These are phyloP conservation scores for Wickerhamiella azymoides DNA, from an alignment of 805 yeast genomes.

Conservation along the genomic window DNA sequence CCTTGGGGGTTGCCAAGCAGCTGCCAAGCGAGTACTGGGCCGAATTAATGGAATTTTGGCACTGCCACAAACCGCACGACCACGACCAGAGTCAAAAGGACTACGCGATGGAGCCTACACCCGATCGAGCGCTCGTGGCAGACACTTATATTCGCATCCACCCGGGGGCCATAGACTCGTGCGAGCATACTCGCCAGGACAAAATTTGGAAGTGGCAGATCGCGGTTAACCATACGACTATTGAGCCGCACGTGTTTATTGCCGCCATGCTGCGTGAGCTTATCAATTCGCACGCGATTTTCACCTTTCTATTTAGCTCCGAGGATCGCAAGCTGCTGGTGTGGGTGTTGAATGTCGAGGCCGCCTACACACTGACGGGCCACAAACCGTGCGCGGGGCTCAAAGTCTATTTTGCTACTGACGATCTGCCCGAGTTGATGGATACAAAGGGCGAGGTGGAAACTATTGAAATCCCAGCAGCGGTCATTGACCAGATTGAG, in stretches of 20 bases:
- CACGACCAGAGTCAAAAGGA: slow-evolving; percentile 12
- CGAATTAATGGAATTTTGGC: slow-evolving; percentile 96
- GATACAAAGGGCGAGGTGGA: slow-evolving; percentile 31
- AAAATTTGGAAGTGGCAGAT: slow-evolving; percentile 48
- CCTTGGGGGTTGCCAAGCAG: slow-evolving; percentile 25
- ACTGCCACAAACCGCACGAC: slow-evolving; percentile 50
- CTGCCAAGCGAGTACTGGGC: slow-evolving; percentile 92
- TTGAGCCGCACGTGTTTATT: slow-evolving; percentile 11
- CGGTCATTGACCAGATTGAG: slow-evolving; percentile 25
- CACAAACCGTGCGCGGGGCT: slow-evolving; percentile 23
- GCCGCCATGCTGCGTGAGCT: slow-evolving; percentile 18
- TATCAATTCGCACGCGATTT: slow-evolving; percentile 24
- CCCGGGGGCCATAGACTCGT: slow-evolving; percentile 11
- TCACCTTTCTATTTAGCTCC: slow-evolving; percentile 17
- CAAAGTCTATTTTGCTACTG: slow-evolving; percentile 34
- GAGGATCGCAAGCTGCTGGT: slow-evolving; percentile 10
- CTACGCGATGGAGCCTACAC: slow-evolving; percentile 29
- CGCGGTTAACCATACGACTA: slow-evolving; percentile 19
- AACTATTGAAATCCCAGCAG: slow-evolving; percentile 24
- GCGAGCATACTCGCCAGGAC: slow-evolving; percentile 4
- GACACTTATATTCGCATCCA: slow-evolving; percentile 39
- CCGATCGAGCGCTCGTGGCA: slow-evolving; percentile 38
- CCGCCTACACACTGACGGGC: slow-evolving; percentile 20
- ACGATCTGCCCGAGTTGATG: slow-evolving; percentile 23
- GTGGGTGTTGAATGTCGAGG: slow-evolving; percentile 41